Evolutionary conservation across 495 filamentous ascomycete genomes (phyloP).

Genomic region (Penicillium riverlandense): DNA sequence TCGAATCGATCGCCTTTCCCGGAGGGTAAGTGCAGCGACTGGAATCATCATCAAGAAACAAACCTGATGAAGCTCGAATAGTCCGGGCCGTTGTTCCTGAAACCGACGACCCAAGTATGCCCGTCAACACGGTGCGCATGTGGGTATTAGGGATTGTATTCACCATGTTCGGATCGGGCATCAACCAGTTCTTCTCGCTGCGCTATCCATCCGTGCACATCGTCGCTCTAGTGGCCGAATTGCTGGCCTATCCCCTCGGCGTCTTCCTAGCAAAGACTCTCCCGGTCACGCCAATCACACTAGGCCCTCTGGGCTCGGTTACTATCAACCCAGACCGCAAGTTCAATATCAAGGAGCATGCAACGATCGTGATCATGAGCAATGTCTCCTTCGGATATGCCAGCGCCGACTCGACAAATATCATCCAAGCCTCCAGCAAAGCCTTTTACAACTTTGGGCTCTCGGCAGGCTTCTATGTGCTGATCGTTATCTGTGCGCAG

Average conservation of each 20-base stretch:
- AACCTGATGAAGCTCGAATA: background rate
- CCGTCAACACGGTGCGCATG: slow-evolving; percentile 62
- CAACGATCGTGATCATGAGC: slow-evolving; percentile 80
- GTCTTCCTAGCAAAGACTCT: slow-evolving; percentile 31
- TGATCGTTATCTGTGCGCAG: slow-evolving; percentile 56
- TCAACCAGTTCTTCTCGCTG: slow-evolving; percentile 80
- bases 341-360: slow-evolving; percentile 82
- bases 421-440: slow-evolving; percentile 35
- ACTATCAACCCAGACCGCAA: slow-evolving; percentile 50
- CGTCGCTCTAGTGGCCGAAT: slow-evolving; percentile 54
- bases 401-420: slow-evolving; percentile 36
- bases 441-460: slow-evolving; percentile 55
- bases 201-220: slow-evolving; percentile 83
- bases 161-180: slow-evolving; percentile 71
- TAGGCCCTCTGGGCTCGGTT: slow-evolving; percentile 37
- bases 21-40: slow-evolving; percentile 18
- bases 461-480: slow-evolving; percentile 50
- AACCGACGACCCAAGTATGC: slow-evolving; percentile 34
- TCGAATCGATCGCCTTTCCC: slow-evolving; percentile 28
- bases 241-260: slow-evolving; percentile 57
- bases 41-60: too few relatives aligned
- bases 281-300: slow-evolving; percentile 37
- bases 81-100: slow-evolving; percentile 28
- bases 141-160: slow-evolving; percentile 74
- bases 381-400: slow-evolving; percentile 76